Base-by-base conservation (phyloP, 2,329 filamentous ascomycete species). In the Trichoderma gracile region DNA sequence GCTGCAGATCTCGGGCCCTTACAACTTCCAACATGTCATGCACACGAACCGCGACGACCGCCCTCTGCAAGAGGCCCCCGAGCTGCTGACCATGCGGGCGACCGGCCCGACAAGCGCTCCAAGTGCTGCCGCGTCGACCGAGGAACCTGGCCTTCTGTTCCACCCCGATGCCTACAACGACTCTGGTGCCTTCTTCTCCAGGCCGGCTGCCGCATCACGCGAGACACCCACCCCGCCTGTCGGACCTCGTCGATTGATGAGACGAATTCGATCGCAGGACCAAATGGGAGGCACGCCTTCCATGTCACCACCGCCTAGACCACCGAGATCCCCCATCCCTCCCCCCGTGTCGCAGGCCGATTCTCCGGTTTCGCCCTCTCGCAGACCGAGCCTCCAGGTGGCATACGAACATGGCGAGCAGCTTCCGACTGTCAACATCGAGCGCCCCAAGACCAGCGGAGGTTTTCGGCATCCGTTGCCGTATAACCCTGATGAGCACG, bases 11-110 rank as follows among this genome's bases (percentile, higher is more conserved):
- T 89, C 86, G 0, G 82, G 79, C 1, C 86, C 86, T 3, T 89
- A 86, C 74, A 88, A 89, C 76, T 89, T 89, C 66, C 86, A 88
- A 71, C 86, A 89, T 73, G 79, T 89, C 40, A 81, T 83, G 4
- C 86, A 88, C 71, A 85, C 82, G 14, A 77, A 80, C 14, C 81
- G 81, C 53, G 81, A 86, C 33, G 77, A 81, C 56, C 65, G 82
- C 3, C 74, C 79, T 4, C 77, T 30, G 27, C 42, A 49, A 15
- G 30, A 64, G 12, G 65, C 47, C 4, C 47, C 61, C 8, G 53
- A 64, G 50, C 30, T 33, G 23, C 33, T 66, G 54, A 57, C 65
- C 7, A 59, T 66, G 61, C 50, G 52, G 43, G 65, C 61, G 49
- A 73, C 75, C 40, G 65, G 65, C 33, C 63, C 67, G 7, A 58